Base-by-base conservation (phyloP, 2,329 filamentous ascomycete genomes). In the Coniochaeta sp. region DNA sequence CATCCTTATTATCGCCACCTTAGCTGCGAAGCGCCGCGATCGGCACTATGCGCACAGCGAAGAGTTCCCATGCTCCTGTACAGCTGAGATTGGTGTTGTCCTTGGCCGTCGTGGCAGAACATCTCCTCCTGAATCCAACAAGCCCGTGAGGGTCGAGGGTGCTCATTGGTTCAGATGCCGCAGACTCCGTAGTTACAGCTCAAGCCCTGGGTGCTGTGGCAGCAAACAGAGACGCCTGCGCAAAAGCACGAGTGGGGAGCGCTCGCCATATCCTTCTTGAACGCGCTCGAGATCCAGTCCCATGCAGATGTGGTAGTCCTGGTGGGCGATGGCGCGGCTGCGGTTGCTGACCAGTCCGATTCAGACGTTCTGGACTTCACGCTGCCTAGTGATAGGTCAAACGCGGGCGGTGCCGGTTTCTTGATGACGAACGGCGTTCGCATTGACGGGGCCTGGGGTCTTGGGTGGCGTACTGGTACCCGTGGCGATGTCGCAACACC, bases 161-260 rank as follows among this genome's bases (percentile, higher is more conserved):
- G 19, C 22, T 36, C 42, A 3, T 40, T 14, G 16, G 2, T 12
- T 47, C 64, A 70, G 28, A 72, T 62, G 4, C 71, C 67, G 50
- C 71, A 73, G 24, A 65, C 61, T n/a, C 70, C 70, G 56, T 66
- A 64, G 16, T 64, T 65, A 62, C 70, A 72, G 56, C 66, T 62
- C 38, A 68, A 58, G 16, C 67, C 63, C 7, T 62, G 59, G 14
- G 30, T 32, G 0, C 62, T 50, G 50, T 65, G 64, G 61, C 70
- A 72, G 62, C 70, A 72, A 52, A 71, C 59, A 2, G 63, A 63
- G 4, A 68, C 69, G 17, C 64, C 68, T 1, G 67, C 67, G 32
- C 69, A 71, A 57, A 72, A 71, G 55, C 70, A 71, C 4, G 60
- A 59, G 22, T 14, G 50, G 40, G 55, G 38, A 28, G 44, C 59